phyloP scores from a whole-genome alignment of 495 filamentous ascomycete genomes.

The Achaetomiella virescens region DNA sequence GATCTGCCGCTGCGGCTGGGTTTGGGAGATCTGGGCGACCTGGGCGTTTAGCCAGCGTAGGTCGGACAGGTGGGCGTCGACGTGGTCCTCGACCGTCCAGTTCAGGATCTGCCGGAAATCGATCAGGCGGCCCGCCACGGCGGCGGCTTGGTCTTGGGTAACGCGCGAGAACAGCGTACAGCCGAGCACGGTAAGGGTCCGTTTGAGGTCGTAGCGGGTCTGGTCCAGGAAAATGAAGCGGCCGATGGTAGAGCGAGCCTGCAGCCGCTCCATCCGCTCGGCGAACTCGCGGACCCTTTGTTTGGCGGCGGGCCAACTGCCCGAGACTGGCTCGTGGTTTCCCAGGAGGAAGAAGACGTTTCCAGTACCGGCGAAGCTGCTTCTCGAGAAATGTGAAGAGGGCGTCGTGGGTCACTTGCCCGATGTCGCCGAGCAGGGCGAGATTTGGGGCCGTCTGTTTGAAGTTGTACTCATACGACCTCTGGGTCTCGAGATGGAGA shows the following conservation, averaged over 20 bases:
- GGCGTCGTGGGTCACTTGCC: slow-evolving; percentile 30
- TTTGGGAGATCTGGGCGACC: slow-evolving; percentile 27
- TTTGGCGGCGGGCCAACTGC: slow-evolving; percentile 24
- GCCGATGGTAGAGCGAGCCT: slow-evolving; percentile 20
- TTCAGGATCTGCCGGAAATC: slow-evolving; percentile 46
- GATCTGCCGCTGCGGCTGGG: slow-evolving; percentile 33
- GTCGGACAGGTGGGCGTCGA: slow-evolving; percentile 35
- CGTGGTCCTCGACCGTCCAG: slow-evolving; percentile 46
- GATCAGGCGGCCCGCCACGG: slow-evolving; percentile 31
- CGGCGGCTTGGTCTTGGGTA: slow-evolving; percentile 17
- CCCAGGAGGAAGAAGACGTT: slow-evolving; percentile 48
- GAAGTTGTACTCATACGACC: slow-evolving; percentile 39
- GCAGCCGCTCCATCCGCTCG: slow-evolving; percentile 11
- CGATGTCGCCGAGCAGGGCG: slow-evolving; percentile 50
- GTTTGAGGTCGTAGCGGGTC: slow-evolving; percentile 34
- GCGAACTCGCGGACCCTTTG: slow-evolving; percentile 5
- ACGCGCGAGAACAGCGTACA: slow-evolving; percentile 44
- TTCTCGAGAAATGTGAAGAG: slow-evolving; percentile 34
- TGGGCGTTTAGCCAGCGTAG: slow-evolving; percentile 46
- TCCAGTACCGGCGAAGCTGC: slow-evolving; percentile 36
- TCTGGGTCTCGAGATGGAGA: slow-evolving; percentile 43
- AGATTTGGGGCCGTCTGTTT: slow-evolving; percentile 39
- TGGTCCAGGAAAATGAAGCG: slow-evolving; percentile 43
- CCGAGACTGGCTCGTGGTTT: slow-evolving; percentile 49
- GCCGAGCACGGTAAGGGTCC: slow-evolving; percentile 39